Evolutionary conservation across 2,329 filamentous ascomycete genomes (phyloP).

Genomic region (Phaeosphaeriaceae sp.): DNA sequence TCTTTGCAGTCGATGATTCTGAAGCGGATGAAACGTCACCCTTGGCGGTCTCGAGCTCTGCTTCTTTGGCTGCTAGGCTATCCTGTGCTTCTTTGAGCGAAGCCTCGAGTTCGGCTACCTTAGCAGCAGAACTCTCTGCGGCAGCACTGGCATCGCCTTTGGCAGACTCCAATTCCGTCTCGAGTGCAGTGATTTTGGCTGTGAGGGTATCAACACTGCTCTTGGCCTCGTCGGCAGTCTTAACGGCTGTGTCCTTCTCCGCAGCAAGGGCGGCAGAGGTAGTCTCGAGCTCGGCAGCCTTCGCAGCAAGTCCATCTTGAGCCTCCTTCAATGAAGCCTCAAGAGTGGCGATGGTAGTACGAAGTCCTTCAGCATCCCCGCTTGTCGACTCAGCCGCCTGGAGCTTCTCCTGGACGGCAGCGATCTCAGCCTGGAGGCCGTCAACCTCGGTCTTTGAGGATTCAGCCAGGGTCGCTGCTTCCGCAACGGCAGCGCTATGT

Average conservation of each 20-base stretch:
- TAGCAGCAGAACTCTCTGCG: slow-evolving; percentile 24
- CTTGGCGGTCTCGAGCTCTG: slow-evolving; percentile 28
- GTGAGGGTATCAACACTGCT: slow-evolving; percentile 27
- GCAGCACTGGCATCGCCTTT: slow-evolving; percentile 23
- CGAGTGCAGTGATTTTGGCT: slow-evolving; percentile 36
- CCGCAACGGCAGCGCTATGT: slow-evolving; percentile 17
- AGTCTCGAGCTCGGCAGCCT: slow-evolving; percentile 30
- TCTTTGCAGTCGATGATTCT: slow-evolving; percentile 18
- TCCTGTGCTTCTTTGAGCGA: slow-evolving; percentile 31
- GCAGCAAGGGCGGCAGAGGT: slow-evolving; percentile 24
- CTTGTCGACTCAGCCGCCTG: slow-evolving; percentile 30
- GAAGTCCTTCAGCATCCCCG: slow-evolving; percentile 33
- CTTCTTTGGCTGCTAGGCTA: slow-evolving; percentile 28
- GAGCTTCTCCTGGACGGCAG: slow-evolving; percentile 32
- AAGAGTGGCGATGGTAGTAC: slow-evolving; percentile 34
- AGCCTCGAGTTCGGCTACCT: slow-evolving; percentile 29
- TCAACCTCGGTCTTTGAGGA: slow-evolving; percentile 32
- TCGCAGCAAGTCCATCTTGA: slow-evolving; percentile 28
- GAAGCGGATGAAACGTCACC: slow-evolving; percentile 25
- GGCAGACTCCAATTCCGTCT: slow-evolving; percentile 27
- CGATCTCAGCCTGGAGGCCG: slow-evolving; percentile 29
- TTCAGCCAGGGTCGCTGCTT: slow-evolving; percentile 21
- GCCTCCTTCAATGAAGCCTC: slow-evolving; percentile 36
- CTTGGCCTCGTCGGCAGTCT: slow-evolving; percentile 34
- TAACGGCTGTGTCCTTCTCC: slow-evolving; percentile 29